phyloP scores from a whole-genome alignment of 1,284 basidiomycete genomes.

The Sphaerobolus stellatus region DNA sequence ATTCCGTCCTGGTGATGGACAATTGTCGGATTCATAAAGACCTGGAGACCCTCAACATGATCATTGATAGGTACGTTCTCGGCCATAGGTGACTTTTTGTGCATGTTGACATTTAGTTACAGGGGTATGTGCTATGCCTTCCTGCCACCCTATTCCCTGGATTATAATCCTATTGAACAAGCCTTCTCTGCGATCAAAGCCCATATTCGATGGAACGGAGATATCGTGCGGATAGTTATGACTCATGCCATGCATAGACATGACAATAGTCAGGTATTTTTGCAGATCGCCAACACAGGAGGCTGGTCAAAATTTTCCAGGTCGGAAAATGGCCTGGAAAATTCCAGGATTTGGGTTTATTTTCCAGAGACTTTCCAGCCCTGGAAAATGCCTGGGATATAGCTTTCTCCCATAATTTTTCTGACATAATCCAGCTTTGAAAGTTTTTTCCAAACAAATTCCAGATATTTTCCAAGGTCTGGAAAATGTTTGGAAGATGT shows the following conservation, averaged over 20 bases:
- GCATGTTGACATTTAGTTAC: neutral
- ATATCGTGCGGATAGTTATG: conserved; percentile 4
- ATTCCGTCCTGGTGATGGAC: conserved; percentile 21
- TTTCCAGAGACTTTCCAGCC: no score
- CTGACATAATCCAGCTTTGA: no score
- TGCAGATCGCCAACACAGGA: no score
- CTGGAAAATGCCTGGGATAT: no score
- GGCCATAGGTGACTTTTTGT: neutral
- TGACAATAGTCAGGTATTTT: neutral
- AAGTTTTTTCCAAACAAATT: no score
- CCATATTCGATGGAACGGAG: conserved; percentile 13
- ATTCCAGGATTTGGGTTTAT: no score
- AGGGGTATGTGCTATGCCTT: conserved; percentile 26
- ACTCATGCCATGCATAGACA: neutral
- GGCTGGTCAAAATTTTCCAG: no score
- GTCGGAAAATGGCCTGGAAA: no score
- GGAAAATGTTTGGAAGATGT: no score
- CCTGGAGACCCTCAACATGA: conserved; percentile 1
- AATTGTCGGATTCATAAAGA: conserved; percentile 17
- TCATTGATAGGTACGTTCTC: neutral
- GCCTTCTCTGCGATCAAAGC: conserved; percentile 29
- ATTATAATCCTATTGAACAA: conserved; percentile 34
- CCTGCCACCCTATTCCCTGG: conserved; percentile 37
- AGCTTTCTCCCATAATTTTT: no score
- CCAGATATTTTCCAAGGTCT: no score